Percentiles rank a stretch among this genome's conserved stretches.
Conservation (phyloP, 257 asterid species). For the Fraxinus excelsior region DNA sequence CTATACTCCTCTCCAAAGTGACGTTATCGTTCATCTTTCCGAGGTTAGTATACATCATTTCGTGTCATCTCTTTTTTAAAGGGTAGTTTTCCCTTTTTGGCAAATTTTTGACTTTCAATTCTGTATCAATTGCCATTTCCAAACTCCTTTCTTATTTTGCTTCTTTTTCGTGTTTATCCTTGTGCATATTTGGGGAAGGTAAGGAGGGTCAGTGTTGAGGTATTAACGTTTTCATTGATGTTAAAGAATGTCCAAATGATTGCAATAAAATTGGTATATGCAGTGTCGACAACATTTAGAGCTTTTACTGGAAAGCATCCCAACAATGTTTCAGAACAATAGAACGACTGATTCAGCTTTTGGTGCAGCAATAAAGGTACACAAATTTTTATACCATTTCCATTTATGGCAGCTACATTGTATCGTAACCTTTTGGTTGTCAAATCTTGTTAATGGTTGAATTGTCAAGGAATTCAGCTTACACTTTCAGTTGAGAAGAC, state of each 20-base stretch:
- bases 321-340: conserved; percentile 80
- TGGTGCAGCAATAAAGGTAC: conserved; percentile 94
- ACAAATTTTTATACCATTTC: not conserved
- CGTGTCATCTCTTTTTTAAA: conserved; percentile 15
- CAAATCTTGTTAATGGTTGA: not conserved
- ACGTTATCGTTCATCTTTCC: conserved; percentile 82
- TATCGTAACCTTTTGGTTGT: not conserved
- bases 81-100: not conserved
- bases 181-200: not conserved
- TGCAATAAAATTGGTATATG: conserved; percentile 29
- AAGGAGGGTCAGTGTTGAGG: not conserved
- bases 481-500: too few species aligned
- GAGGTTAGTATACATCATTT: conserved; percentile 57
- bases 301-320: conserved; percentile 80
- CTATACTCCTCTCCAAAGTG: conserved; percentile 93
- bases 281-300: conserved; percentile 93
- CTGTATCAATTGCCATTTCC: conserved; percentile 8
- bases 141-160: not conserved
- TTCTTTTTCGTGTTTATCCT: not conserved
- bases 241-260: not conserved
- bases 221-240: conserved; percentile 4
- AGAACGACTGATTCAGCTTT: conserved; percentile 87
- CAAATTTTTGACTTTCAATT: conserved; percentile 14
- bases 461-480: not conserved
- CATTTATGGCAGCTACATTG: not conserved